phyloP scores from a whole-genome alignment of 768 basidiomycete genomes.

The Hericium coralloides region DNA sequence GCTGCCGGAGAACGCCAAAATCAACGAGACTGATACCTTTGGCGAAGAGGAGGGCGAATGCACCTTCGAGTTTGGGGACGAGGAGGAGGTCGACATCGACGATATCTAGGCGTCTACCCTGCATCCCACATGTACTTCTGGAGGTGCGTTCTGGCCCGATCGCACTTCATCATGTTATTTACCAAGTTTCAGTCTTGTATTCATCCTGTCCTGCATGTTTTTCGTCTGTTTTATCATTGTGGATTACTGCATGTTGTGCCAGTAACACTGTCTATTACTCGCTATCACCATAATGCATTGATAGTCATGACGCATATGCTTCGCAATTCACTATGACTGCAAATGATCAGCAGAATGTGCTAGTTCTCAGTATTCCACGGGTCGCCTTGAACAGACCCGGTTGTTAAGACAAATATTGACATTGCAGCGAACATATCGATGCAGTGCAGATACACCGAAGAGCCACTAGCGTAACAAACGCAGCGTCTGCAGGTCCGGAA shows the following conservation, averaged over 20 bases:
- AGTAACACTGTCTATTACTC: neutral
- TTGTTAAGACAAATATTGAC: neutral
- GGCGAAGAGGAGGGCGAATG: constrained; percentile 88
- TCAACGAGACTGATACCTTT: constrained; percentile 93
- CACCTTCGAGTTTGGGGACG: constrained; percentile 85
- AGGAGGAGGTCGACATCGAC: constrained; percentile 83
- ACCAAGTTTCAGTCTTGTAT: constrained; percentile 6
- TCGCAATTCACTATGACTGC: no score
- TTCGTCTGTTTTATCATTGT: constrained; percentile 8
- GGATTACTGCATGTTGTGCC: constrained; percentile 8
- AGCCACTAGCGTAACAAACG: neutral
- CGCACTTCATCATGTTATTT: neutral
- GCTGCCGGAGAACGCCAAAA: constrained; percentile 91
- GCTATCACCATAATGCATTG: neutral
- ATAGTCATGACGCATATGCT: neutral
- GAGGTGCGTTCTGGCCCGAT: constrained; percentile 1
- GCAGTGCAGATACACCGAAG: neutral
- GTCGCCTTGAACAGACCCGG: no score
- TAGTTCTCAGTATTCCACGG: neutral
- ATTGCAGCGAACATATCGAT: neutral
- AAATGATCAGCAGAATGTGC: no score
- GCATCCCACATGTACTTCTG: constrained; percentile 14
- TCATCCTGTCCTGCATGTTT: constrained; percentile 7
- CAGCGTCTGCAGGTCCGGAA: constrained; percentile 66
- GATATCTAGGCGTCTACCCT: constrained; percentile 49